These are phyloP conservation scores for Malus hybrid DNA, from an alignment of 331 rosid genomes.

Conservation along the genomic window DNA sequence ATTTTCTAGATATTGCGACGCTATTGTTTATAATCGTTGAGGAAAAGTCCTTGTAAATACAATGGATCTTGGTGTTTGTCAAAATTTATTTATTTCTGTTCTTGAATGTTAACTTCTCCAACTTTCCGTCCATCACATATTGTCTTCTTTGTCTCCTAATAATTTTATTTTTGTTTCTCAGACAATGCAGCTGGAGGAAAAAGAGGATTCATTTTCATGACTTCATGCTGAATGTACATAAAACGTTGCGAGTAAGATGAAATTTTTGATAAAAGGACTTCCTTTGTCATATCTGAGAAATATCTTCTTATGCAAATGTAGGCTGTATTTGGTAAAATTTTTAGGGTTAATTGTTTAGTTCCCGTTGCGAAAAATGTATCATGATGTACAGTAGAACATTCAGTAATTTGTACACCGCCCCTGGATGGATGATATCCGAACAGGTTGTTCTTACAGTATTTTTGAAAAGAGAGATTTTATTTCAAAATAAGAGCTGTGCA, in stretches of 20 bases:
- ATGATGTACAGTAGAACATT: not conserved
- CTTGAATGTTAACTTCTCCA: conserved; percentile 5
- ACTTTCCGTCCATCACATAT: not conserved
- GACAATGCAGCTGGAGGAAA: conserved; percentile 78
- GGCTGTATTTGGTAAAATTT: not conserved
- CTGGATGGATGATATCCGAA: not conserved
- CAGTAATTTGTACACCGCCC: not conserved
- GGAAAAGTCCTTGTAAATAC: not conserved
- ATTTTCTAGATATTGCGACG: not conserved
- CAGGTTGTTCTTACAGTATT: not conserved
- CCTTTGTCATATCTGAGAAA: not conserved
- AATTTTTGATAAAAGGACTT: not conserved
- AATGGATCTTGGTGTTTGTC: not conserved
- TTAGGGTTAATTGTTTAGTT: not conserved
- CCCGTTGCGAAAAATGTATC: not conserved
- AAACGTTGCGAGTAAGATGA: conserved; percentile 72
- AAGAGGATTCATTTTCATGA: conserved; percentile 97
- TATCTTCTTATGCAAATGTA: not conserved
- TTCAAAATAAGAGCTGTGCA: too few species aligned
- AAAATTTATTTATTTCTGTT: conserved; percentile 17
- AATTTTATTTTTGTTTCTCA: conserved; percentile 27
- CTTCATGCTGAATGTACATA: conserved; percentile 90
- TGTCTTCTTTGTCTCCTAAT: conserved; percentile 2
- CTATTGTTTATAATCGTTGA: conserved; percentile 4
- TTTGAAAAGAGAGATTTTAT: too few species aligned